phyloP scores from a whole-genome alignment of 441 rosid species.

The Bruguiera hainesii region DNA sequence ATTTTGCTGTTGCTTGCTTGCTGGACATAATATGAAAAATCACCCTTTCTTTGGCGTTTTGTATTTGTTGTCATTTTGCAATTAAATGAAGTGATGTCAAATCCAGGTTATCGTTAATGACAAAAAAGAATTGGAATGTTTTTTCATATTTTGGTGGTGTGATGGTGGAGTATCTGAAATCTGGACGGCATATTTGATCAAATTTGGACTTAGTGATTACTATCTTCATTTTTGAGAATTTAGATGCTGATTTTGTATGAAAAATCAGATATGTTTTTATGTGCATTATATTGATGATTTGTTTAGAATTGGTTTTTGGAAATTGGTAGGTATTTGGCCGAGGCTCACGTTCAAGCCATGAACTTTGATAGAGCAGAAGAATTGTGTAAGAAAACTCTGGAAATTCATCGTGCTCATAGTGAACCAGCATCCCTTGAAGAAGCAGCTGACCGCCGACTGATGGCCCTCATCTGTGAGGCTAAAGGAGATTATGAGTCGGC shows the following conservation, averaged over 20 bases:
- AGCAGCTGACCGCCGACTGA: constrained; percentile 88
- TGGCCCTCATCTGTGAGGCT: constrained; percentile 91
- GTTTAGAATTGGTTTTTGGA: neutral
- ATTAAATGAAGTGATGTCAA: too few species aligned
- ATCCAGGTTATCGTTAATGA: too few species aligned
- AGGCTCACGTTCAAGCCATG: constrained; percentile 98
- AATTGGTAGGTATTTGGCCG: constrained; percentile 76
- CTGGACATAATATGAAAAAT: neutral
- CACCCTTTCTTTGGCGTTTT: neutral
- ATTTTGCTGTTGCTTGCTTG: neutral
- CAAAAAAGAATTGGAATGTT: too few species aligned
- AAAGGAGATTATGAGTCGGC: constrained; percentile 91
- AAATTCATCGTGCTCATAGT: constrained; percentile 89
- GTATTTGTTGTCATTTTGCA: neutral
- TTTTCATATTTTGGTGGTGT: too few species aligned
- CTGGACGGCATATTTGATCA: too few species aligned
- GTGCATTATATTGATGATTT: too few species aligned
- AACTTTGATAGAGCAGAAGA: constrained; percentile 96
- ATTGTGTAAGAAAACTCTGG: constrained; percentile 80
- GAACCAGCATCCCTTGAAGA: constrained; percentile 97
- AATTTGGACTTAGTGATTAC: too few species aligned
- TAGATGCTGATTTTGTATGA: too few species aligned
- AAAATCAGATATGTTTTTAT: too few species aligned
- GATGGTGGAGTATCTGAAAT: too few species aligned
- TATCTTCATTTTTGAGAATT: too few species aligned